A percentile compares a stretch with the other conserved stretches of the same genome.
Conservation (phyloP, 345 rosid species). For the Gossypium australe region DNA sequence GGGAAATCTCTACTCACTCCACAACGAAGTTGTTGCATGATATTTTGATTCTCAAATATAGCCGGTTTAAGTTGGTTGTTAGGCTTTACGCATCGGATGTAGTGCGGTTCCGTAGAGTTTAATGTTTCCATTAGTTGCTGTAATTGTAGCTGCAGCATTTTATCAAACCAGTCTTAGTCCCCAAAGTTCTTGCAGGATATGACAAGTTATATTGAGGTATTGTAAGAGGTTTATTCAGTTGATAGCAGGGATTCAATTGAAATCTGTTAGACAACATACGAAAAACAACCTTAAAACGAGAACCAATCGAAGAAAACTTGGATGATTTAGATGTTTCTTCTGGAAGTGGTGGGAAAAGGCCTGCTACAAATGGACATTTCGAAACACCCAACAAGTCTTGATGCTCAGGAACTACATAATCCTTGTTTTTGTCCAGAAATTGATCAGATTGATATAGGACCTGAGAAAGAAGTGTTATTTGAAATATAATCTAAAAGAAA, state of each 20-base stretch:
- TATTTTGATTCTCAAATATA: constrained; percentile 80
- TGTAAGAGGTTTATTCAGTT: not conserved
- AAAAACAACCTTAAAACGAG: constrained; percentile 73
- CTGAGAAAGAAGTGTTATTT: constrained; percentile 32
- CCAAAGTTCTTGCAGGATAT: constrained; percentile 10
- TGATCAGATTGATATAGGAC: constrained; percentile 88
- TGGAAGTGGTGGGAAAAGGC: constrained; percentile 84
- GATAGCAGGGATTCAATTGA: not conserved
- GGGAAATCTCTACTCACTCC: constrained; percentile 57
- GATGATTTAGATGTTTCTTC: constrained; percentile 89
- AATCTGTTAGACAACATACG: not conserved
- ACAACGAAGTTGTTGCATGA: constrained; percentile 94
- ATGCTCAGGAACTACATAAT: constrained; percentile 89
- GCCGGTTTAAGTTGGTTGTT: constrained; percentile 90
- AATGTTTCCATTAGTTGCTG: constrained; percentile 83
- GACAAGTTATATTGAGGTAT: constrained; percentile 4
- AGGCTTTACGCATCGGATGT: constrained; percentile 95
- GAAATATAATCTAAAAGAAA: not conserved
- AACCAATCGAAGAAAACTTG: constrained; percentile 90
- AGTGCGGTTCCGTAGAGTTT: constrained; percentile 92
- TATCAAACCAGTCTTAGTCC: constrained; percentile 18
- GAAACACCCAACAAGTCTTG: constrained; percentile 81
- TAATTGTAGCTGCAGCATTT: constrained; percentile 77
- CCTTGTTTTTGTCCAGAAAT: constrained; percentile 97
- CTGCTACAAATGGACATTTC: constrained; percentile 73